A percentile compares a stretch with the other conserved stretches of the same genome.
These are phyloP conservation scores for Mediolabrus comicus DNA, from an alignment of 108 stramenopile species.

Conservation along the genomic window DNA sequence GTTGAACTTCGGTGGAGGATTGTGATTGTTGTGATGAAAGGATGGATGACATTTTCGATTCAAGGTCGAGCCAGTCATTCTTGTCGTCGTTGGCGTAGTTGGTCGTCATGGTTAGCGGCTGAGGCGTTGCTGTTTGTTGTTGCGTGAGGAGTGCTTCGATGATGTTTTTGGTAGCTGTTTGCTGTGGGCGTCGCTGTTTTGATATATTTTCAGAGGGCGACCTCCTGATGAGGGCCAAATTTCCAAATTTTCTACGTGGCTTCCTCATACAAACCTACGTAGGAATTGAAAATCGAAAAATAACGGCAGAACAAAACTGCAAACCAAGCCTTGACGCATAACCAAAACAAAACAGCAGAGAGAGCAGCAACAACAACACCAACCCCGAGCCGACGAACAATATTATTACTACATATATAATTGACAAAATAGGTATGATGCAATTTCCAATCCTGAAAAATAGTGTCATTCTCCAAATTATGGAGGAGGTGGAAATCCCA, in stretches of 20 bases:
- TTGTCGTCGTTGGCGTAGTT: background rate
- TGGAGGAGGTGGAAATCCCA: conserved; percentile 78
- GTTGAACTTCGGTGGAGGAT: background rate
- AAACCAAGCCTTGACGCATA: too few species aligned
- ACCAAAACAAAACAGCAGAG: too few species aligned
- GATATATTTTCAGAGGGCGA: too few species aligned
- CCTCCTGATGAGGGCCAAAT: too few species aligned
- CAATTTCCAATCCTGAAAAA: conserved; percentile 84
- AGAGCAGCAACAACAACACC: background rate
- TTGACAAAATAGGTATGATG: background rate
- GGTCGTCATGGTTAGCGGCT: background rate
- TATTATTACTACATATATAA: too few species aligned
- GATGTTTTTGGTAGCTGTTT: background rate
- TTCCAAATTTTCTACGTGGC: too few species aligned
- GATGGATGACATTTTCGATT: background rate
- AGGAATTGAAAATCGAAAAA: too few species aligned
- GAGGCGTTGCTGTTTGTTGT: background rate
- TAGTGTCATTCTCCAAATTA: conserved; percentile 77
- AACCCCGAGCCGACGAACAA: too few species aligned
- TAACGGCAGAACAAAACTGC: too few species aligned
- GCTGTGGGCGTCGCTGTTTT: too few species aligned
- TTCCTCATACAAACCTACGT: too few species aligned
- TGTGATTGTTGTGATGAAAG: background rate
- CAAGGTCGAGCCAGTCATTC: background rate
- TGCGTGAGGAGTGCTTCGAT: background rate